These are phyloP conservation scores for Rhizopogon sp. DNA, from an alignment of 768 basidiomycete species.

Conservation along the genomic window DNA sequence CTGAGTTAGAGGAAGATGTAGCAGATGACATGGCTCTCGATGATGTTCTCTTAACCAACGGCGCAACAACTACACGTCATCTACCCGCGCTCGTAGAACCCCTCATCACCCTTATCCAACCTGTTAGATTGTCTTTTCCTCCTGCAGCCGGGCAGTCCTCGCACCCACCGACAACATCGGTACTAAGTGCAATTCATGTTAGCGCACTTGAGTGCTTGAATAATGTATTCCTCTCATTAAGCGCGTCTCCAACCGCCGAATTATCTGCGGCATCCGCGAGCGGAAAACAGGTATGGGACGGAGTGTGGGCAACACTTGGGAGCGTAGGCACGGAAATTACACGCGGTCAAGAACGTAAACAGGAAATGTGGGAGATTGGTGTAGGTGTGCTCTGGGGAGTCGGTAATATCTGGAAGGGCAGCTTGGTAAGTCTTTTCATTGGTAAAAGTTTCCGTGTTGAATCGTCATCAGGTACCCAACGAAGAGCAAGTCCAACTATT, in stretches of 20 bases:
- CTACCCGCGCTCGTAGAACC: slow-evolving; percentile 64
- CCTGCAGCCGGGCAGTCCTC: slow-evolving; percentile 62
- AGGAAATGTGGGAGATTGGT: slow-evolving; percentile 74
- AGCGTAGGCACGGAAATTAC: slow-evolving; percentile 55
- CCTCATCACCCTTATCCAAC: slow-evolving; percentile 62
- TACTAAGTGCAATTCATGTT: slow-evolving; percentile 76
- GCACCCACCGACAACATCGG: slow-evolving; percentile 88
- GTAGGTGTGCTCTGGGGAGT: slow-evolving; percentile 87
- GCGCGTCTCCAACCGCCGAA: slow-evolving; percentile 38
- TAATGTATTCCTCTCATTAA: slow-evolving; percentile 78
- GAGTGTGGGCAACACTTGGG: slow-evolving; percentile 58
- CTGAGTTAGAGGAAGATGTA: slow-evolving; percentile 30
- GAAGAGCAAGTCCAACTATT: slow-evolving; percentile 60
- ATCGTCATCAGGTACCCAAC: slow-evolving; percentile 41
- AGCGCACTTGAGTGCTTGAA: slow-evolving; percentile 86
- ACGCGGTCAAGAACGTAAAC: slow-evolving; percentile 61
- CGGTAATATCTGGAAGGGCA: slow-evolving; percentile 69
- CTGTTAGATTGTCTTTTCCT: slow-evolving; percentile 79
- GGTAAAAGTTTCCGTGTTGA: slow-evolving; percentile 5
- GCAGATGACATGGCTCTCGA: slow-evolving; percentile 18
- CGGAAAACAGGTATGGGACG: slow-evolving; percentile 57
- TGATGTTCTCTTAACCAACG: slow-evolving; percentile 20
- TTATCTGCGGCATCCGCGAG: slow-evolving; percentile 41
- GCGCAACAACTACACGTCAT: slow-evolving; percentile 27
- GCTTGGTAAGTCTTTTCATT: slow-evolving; percentile 41